Conservation (phyloP, 805 yeast genomes). For the Candida patagonica region DNA sequence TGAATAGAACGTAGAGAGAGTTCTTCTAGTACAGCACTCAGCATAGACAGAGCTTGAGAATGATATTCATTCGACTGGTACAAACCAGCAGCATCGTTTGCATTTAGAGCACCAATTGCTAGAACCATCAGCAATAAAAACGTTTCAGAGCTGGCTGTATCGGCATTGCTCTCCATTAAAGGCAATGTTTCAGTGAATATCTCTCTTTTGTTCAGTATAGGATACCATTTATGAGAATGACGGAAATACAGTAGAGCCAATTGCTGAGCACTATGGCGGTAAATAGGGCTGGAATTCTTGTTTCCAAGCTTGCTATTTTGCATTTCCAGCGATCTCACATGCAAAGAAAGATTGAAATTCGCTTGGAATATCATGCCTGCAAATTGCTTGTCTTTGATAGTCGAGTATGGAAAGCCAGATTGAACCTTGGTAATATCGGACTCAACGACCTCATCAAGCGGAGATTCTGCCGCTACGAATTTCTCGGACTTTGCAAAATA, state of each 20-base stretch:
- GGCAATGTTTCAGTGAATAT: slow-evolving; percentile 4
- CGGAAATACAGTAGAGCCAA: slow-evolving; percentile 2
- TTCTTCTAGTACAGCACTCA: slow-evolving; percentile 2
- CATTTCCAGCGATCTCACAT: background rate
- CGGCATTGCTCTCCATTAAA: background rate
- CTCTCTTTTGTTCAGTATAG: slow-evolving; percentile 2
- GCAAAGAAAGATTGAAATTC: background rate
- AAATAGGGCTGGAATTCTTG: too few relatives aligned
- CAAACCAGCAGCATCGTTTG: slow-evolving; percentile 2
- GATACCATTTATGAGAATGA: slow-evolving; percentile 5
- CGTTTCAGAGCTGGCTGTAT: slow-evolving; percentile 1
- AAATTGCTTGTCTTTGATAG: background rate
- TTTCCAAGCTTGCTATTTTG: background rate
- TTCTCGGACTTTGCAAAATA: too few relatives aligned
- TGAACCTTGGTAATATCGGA: background rate
- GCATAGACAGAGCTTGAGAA: slow-evolving; percentile 5
- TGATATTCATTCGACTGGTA: slow-evolving; percentile 4
- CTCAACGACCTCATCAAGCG: background rate
- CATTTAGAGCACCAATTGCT: slow-evolving; percentile 7
- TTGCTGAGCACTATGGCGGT: slow-evolving; percentile 5
- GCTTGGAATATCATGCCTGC: background rate
- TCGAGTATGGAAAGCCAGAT: background rate
- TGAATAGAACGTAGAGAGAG: slow-evolving; percentile 4
- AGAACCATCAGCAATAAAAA: slow-evolving; percentile 4
- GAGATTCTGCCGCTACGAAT: background rate